These are phyloP conservation scores for Eucommia ulmoides DNA, from an alignment of 257 asterid species.

Conservation along the genomic window DNA sequence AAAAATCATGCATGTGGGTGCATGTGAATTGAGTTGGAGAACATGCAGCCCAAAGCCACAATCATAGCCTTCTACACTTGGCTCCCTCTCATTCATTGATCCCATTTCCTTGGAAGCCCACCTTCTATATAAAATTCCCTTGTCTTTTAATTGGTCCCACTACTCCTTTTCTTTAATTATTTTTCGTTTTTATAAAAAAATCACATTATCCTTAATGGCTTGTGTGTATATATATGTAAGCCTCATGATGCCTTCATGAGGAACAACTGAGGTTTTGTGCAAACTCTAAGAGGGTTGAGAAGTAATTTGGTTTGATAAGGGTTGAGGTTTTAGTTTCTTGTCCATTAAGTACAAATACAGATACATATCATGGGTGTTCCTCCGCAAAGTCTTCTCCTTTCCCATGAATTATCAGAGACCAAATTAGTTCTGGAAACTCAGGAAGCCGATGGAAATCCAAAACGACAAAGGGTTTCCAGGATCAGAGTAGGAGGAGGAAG, in stretches of 20 bases:
- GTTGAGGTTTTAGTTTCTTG: not conserved
- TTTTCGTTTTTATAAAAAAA: not conserved
- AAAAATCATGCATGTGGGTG: constrained; percentile 46
- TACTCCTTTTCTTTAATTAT: constrained; percentile 3
- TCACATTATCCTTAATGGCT: constrained; percentile 24
- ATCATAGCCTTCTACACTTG: constrained; percentile 2
- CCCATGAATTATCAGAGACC: constrained; percentile 8
- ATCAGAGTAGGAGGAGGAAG: not conserved
- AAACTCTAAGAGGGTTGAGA: not conserved
- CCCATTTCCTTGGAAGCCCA: constrained; percentile 26
- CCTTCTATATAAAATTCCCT: not conserved
- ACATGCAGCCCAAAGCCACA: constrained; percentile 24
- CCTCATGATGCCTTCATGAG: constrained; percentile 2
- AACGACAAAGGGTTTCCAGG: constrained; percentile 3
- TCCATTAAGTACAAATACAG: no score
- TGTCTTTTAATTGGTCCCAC: not conserved
- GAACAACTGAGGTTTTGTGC: not conserved
- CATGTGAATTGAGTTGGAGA: constrained; percentile 52
- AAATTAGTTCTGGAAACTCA: constrained; percentile 9
- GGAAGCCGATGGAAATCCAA: not conserved
- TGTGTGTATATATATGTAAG: constrained; percentile 15
- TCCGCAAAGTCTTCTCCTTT: constrained; percentile 12
- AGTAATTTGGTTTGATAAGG: not conserved
- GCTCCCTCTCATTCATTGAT: constrained; percentile 17
- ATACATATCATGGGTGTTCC: constrained; percentile 9